These are phyloP conservation scores for Coprinopsis cinerea DNA, from an alignment of 768 basidiomycete genomes.

Conservation along the genomic window DNA sequence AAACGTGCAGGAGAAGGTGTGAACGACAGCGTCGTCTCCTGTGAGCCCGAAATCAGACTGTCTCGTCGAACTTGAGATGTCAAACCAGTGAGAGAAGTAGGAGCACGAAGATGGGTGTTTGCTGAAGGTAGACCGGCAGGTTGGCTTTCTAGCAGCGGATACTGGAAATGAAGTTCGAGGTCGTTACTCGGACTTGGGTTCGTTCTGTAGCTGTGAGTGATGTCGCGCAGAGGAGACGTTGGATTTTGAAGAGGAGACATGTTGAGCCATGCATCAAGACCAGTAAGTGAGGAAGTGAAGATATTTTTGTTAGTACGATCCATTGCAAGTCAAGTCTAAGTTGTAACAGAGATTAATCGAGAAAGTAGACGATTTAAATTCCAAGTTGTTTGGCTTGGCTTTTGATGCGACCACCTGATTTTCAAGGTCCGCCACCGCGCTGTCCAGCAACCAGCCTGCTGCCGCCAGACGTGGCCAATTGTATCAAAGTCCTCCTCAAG, in stretches of 20 bases:
- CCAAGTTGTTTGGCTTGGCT: not conserved
- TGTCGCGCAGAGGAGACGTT: constrained; percentile 17
- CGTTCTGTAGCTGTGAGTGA: constrained; percentile 16
- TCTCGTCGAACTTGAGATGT: too few relatives aligned
- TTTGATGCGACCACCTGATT: not conserved
- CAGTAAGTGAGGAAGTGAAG: too few relatives aligned
- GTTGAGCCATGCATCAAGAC: constrained; percentile 26
- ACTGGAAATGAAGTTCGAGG: constrained; percentile 10
- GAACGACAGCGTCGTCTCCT: not conserved
- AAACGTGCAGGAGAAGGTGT: constrained; percentile 4
- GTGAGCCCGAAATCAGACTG: not conserved
- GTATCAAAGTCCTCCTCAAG: not conserved
- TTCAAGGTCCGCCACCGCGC: not conserved
- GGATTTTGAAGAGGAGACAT: constrained; percentile 17
- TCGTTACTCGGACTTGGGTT: constrained; percentile 12
- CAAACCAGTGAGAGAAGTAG: too few relatives aligned
- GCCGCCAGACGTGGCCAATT: constrained; percentile 16
- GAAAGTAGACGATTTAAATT: not conserved
- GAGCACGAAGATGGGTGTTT: too few relatives aligned
- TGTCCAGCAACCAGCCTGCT: not conserved
- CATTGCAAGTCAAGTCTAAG: too few relatives aligned
- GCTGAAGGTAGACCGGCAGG: too few relatives aligned
- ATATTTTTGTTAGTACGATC: too few relatives aligned
- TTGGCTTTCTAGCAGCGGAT: not conserved
- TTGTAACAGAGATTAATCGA: too few relatives aligned